These are phyloP conservation scores for Solanum virginianum DNA, from an alignment of 257 asterid genomes.

Conservation along the genomic window DNA sequence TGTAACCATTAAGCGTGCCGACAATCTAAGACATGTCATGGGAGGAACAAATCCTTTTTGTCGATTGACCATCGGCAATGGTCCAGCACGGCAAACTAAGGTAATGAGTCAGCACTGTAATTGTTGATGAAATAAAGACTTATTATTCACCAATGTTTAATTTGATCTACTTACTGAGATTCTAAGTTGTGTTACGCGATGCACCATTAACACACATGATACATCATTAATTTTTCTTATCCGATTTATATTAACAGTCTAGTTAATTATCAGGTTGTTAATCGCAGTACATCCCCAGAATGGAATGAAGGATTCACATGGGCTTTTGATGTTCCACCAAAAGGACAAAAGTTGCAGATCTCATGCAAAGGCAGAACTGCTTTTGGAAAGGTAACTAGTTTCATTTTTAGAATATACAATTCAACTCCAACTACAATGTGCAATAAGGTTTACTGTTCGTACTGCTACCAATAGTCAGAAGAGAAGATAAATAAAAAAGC, in stretches of 20 bases:
- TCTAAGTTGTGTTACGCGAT: neutral
- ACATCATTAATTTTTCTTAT: neutral
- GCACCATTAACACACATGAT: neutral
- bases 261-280: conserved; percentile 41
- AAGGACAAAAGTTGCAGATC: conserved; percentile 74
- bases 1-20: conserved; percentile 56
- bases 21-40: conserved; percentile 52
- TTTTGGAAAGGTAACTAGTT: conserved; percentile 64
- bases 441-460: neutral
- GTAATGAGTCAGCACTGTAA: conserved; percentile 15
- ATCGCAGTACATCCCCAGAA: conserved; percentile 58
- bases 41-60: conserved; percentile 78
- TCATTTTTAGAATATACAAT: neutral
- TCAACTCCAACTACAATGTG: neutral
- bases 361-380: conserved; percentile 59
- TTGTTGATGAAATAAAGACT: neutral
- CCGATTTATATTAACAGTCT: neutral
- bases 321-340: conserved; percentile 89
- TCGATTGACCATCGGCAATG: conserved; percentile 51
- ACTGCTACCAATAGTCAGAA: neutral
- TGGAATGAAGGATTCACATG: conserved; percentile 79
- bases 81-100: conserved; percentile 78
- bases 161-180: neutral
- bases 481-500: neutral
- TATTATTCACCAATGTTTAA: neutral